A percentile compares a stretch with the other conserved stretches of the same genome.
Conservation (phyloP, 768 basidiomycete genomes). For the Coprinopsis sp. region DNA sequence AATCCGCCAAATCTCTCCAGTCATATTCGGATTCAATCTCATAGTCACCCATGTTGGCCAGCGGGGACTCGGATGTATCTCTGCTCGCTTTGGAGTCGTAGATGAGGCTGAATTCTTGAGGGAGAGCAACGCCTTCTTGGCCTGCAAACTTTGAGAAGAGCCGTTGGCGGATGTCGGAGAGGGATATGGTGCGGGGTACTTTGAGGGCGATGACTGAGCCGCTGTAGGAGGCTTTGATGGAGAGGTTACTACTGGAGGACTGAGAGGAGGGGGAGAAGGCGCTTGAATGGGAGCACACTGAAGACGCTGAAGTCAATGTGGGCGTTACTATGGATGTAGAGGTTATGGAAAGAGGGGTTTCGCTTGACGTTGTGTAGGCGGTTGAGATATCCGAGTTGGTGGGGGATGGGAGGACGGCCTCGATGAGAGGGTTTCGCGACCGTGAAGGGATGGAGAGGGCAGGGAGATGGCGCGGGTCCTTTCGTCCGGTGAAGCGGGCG, state of each 20-base stretch:
- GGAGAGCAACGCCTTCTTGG: constrained; percentile 53
- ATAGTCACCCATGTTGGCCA: constrained; percentile 8
- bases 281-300: too few species aligned
- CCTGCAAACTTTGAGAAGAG: constrained; percentile 65
- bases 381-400: too few species aligned
- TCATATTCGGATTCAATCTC: constrained; percentile 50
- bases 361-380: too few species aligned
- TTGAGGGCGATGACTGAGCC: constrained; percentile 62
- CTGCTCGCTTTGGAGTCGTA: constrained; percentile 37
- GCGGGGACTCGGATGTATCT: constrained; percentile 8
- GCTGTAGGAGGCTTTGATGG: constrained; percentile 62
- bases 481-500: constrained; percentile 8
- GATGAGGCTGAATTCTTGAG: constrained; percentile 51
- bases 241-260: too few species aligned
- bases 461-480: not conserved
- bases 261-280: too few species aligned
- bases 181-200: constrained; percentile 39
- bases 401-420: too few species aligned
- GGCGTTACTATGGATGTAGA: too few species aligned
- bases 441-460: constrained; percentile 8
- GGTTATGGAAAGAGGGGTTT: too few species aligned
- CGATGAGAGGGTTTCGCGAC: constrained; percentile 12
- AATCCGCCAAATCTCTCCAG: constrained; percentile 49
- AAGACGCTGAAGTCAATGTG: too few species aligned
- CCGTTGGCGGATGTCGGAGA: constrained; percentile 49